Percentiles rank a stretch among this genome's conserved stretches.
These are phyloP conservation scores for Collybiopsis confluens DNA, from an alignment of 768 basidiomycete genomes.

Conservation along the genomic window DNA sequence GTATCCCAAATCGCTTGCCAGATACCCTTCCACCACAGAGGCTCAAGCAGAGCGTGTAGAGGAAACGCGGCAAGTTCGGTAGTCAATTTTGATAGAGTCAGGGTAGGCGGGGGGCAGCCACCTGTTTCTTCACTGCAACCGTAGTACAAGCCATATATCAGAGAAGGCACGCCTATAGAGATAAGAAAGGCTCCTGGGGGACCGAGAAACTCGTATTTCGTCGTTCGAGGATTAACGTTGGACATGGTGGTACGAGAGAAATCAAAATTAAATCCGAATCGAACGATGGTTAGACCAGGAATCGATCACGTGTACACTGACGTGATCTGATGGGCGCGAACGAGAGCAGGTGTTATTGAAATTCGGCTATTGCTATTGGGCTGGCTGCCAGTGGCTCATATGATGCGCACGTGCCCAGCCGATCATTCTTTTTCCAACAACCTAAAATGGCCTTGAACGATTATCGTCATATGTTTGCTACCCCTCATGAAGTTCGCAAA, in stretches of 20 bases:
- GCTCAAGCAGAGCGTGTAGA: constrained; percentile 42
- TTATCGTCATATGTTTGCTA: too few species aligned
- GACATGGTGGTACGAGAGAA: constrained; percentile 5
- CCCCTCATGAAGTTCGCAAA: constrained; percentile 56
- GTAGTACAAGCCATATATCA: constrained; percentile 74
- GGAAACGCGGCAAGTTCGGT: constrained; percentile 28
- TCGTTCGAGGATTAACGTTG: constrained; percentile 64
- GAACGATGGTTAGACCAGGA: background rate
- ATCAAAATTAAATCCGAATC: background rate
- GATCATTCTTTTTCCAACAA: too few species aligned
- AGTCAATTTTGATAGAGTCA: constrained; percentile 18
- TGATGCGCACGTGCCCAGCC: too few species aligned
- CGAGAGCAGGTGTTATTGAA: too few species aligned
- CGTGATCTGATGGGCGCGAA: too few species aligned
- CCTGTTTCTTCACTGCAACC: constrained; percentile 68
- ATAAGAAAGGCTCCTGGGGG: constrained; percentile 74
- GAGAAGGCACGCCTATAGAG: constrained; percentile 63
- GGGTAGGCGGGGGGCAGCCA: constrained; percentile 55
- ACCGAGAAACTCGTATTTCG: constrained; percentile 76
- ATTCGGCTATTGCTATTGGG: too few species aligned
- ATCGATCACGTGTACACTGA: too few species aligned
- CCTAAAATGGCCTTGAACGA: too few species aligned
- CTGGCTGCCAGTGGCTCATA: too few species aligned
- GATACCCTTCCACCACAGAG: constrained; percentile 64
- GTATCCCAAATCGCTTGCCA: constrained; percentile 83